Base-by-base conservation (phyloP, 371 early-diverging fungal genomes). In the Syncephalis fuscata region DNA sequence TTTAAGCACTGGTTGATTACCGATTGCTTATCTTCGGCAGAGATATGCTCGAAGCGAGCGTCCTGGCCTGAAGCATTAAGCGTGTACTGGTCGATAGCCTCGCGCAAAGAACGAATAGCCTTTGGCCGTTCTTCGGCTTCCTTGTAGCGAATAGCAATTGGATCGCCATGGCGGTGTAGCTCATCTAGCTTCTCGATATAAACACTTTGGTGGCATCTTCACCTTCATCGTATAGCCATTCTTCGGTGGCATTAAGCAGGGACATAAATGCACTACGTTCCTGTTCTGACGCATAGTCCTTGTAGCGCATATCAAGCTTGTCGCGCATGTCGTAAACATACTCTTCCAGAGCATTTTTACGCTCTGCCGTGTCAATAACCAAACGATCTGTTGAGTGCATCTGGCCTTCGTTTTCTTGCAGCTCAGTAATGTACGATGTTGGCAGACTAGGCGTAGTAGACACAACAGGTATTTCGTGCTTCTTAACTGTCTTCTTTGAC, bases 171-270 rank as follows among this genome's bases (percentile, higher is more conserved):
- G 52, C 73, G 76, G 75, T 80, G 81, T 56, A 96, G 80, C 21
- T 67, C 75, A 0, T 64, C 69, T 37, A 96, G 70, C 70, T 90
- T 92, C 60, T 76, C 78, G 25, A 70, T 62, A 59, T 91, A 96
- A 41, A 83, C 84, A 26, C 79, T 79, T 90, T 89, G 61, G 87
- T 73, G 37, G 85, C 78, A 55, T 88, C 89, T 58, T 91, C 92
- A 44, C 93, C 97, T 55, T 94, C 95, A 47, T 80, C 86, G 70
- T 97, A 97, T 54, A 97, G 76, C 97, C 97, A 97, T 62, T 92
- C 85, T 73, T 95, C 97, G 49, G 80, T 78, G 22, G 67, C 78
- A 56, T 72, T 80, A 49, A 93, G 70, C 32, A 74, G 69, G 40
- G 57, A 50, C 52, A 74, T 54, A 66, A 90, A 87, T 53, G 67